Conservation (phyloP, 352 stramenopile genomes). For the Phytophthora capsici region DNA sequence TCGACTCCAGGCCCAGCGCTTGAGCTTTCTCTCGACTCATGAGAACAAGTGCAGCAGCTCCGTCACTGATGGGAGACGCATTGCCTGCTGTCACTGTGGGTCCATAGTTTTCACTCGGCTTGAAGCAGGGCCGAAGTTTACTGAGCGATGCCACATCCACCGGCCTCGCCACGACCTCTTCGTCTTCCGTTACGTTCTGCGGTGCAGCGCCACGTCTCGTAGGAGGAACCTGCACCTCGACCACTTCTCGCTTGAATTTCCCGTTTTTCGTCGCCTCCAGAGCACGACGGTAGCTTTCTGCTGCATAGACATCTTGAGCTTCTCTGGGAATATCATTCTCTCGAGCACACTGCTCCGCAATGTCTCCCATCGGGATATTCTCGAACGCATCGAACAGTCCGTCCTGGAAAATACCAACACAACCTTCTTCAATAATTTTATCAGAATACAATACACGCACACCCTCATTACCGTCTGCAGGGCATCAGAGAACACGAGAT, state of each 20-base stretch:
- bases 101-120: constrained; percentile 59
- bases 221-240: constrained; percentile 77
- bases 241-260: constrained; percentile 87
- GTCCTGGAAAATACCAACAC: constrained; percentile 78
- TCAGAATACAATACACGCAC: not conserved
- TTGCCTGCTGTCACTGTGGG: constrained; percentile 96
- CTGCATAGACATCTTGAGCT: constrained; percentile 94
- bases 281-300: constrained; percentile 92
- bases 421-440: not conserved
- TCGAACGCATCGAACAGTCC: constrained; percentile 95
- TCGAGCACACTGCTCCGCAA: constrained; percentile 91
- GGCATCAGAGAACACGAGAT: constrained; percentile 90
- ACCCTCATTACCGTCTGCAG: constrained; percentile 54
- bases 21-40: constrained; percentile 88
- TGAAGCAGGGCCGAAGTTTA: constrained; percentile 92
- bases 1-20: constrained; percentile 55
- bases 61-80: constrained; percentile 96
- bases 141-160: constrained; percentile 90
- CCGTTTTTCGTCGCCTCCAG: constrained; percentile 48
- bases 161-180: constrained; percentile 82
- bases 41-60: constrained; percentile 93
- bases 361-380: constrained; percentile 95
- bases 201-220: constrained; percentile 37
- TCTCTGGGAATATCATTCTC: constrained; percentile 89
- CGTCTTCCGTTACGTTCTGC: constrained; percentile 71